Evolutionary conservation across 148 eudicot species (phyloP).

Genomic region (Vaccinium vitisidaea): DNA sequence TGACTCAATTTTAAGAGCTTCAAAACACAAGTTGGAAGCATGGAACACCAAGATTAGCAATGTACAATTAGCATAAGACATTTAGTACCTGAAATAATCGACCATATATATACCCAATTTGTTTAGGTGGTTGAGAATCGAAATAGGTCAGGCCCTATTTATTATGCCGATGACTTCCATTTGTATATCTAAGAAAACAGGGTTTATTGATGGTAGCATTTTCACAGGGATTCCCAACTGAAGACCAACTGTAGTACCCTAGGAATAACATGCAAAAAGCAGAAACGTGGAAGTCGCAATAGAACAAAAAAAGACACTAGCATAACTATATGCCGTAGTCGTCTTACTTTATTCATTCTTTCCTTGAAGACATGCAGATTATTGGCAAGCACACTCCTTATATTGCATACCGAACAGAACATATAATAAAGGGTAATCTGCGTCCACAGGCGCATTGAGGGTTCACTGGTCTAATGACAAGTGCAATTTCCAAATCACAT

Average conservation of each 20-base stretch:
- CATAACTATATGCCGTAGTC: background rate
- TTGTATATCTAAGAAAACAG: background rate
- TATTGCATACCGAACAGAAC: background rate
- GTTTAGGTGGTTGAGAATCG: background rate
- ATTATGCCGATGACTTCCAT: background rate
- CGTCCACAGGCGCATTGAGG: background rate
- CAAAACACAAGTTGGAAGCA: background rate
- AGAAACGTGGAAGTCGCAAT: background rate
- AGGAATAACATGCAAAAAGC: background rate
- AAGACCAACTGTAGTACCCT: background rate
- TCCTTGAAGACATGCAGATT: background rate
- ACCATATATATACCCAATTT: background rate
- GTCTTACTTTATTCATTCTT: background rate
- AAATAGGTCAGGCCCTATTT: background rate
- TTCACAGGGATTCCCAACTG: background rate
- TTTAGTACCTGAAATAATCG: background rate
- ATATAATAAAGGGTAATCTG: background rate
- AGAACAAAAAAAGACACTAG: background rate
- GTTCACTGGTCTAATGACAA: background rate
- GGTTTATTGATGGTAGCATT: background rate
- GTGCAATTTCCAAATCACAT: background rate
- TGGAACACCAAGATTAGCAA: background rate
- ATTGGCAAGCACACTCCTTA: background rate
- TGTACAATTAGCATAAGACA: background rate
- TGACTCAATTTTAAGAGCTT: slow-evolving; percentile 3